Percentiles rank a stretch among this genome's conserved stretches.
Conservation (phyloP, 768 basidiomycete species). For the Boletus edulis region DNA sequence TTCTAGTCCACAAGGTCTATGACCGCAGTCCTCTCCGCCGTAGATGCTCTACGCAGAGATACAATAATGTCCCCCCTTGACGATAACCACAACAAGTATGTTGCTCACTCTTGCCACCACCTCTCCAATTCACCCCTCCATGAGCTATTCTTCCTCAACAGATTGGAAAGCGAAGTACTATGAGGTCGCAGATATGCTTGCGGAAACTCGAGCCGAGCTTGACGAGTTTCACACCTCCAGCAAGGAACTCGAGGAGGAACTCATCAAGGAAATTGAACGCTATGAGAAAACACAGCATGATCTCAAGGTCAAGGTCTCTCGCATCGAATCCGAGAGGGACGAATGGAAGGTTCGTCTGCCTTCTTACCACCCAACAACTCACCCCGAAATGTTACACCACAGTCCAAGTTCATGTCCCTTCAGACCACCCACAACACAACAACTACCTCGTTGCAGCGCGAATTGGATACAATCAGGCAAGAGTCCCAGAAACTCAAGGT, state of each 20-base stretch:
- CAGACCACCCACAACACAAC: slow-evolving; percentile 91
- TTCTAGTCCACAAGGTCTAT: slow-evolving; percentile 33
- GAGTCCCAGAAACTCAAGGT: slow-evolving; percentile 69
- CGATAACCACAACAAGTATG: slow-evolving; percentile 62
- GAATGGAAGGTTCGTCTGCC: slow-evolving; percentile 81
- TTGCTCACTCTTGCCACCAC: slow-evolving; percentile 9
- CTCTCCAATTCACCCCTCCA: slow-evolving; percentile 17
- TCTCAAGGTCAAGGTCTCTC: slow-evolving; percentile 66
- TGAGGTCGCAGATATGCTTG: slow-evolving; percentile 80
- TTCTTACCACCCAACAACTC: neutral
- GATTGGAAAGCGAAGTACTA: slow-evolving; percentile 82
- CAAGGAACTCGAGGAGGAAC: slow-evolving; percentile 90
- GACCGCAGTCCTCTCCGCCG: slow-evolving; percentile 65
- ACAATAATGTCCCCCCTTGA: slow-evolving; percentile 58
- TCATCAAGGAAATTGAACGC: slow-evolving; percentile 86
- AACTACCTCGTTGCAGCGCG: slow-evolving; percentile 86
- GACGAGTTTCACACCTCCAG: slow-evolving; percentile 84
- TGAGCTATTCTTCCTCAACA: slow-evolving; percentile 55
- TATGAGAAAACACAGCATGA: slow-evolving; percentile 86
- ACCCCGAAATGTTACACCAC: slow-evolving; percentile 10
- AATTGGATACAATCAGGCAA: slow-evolving; percentile 79
- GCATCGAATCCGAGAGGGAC: slow-evolving; percentile 74
- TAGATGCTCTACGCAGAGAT: slow-evolving; percentile 58
- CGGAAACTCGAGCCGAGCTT: slow-evolving; percentile 81
- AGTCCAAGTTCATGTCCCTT: slow-evolving; percentile 84